Evolutionary conservation across 352 stramenopile species (phyloP).

Genomic region (Hyaloperonospora brassicae): DNA sequence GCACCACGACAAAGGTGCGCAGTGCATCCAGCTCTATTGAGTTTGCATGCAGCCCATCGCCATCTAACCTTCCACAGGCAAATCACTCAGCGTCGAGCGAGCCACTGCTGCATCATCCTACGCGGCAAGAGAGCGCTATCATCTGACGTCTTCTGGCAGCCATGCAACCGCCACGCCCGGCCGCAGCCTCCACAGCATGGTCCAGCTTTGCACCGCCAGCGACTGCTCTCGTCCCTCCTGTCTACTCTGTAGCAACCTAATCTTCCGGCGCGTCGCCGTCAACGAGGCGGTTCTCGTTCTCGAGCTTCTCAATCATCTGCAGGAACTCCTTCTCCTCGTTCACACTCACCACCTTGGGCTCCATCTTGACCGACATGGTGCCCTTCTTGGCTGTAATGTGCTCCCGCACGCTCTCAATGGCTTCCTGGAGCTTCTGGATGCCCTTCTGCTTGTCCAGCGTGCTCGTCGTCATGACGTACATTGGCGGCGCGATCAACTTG

Average conservation of each 20-base stretch:
- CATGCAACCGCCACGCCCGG: constrained; percentile 8
- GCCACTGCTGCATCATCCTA: constrained; percentile 3
- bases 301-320: constrained; percentile 98
- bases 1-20: constrained; percentile 18
- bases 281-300: constrained; percentile 97
- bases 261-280: constrained; percentile 97
- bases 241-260: constrained; percentile 24
- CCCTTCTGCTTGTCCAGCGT: constrained; percentile 97
- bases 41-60: constrained; percentile 17
- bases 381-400: constrained; percentile 94
- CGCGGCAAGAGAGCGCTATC: neutral
- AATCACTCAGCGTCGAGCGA: constrained; percentile 2
- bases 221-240: constrained; percentile 3
- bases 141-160: constrained; percentile 2
- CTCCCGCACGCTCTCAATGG: constrained; percentile 92
- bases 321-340: constrained; percentile 99
- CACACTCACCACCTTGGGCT: constrained; percentile 96
- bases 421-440: constrained; percentile 93
- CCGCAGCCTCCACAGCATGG: constrained; percentile 3
- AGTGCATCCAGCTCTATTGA: constrained; percentile 26
- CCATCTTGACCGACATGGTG: constrained; percentile 96
- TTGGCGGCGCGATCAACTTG: constrained; percentile 97
- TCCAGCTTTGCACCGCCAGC: constrained; percentile 5
- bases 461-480: constrained; percentile 99
- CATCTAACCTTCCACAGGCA: constrained; percentile 15